These are phyloP conservation scores for Tricholoma terreum DNA, from an alignment of 768 basidiomycete genomes.

Conservation along the genomic window DNA sequence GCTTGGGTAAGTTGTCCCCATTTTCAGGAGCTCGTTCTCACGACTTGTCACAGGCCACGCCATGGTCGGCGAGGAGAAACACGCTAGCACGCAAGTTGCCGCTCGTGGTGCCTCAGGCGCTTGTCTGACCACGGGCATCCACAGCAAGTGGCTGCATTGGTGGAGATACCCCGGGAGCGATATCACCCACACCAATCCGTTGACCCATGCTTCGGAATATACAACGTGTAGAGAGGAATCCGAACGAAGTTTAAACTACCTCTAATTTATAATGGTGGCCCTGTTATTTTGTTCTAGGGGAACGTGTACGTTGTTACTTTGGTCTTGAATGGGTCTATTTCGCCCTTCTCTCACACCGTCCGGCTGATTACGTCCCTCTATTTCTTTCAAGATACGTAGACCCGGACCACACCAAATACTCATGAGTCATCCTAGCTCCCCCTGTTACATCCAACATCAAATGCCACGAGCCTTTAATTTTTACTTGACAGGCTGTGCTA, in stretches of 20 bases:
- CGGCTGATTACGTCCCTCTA: too few species aligned
- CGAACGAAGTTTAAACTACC: background rate
- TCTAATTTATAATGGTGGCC: too few species aligned
- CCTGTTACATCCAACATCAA: too few species aligned
- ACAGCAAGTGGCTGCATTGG: conserved; percentile 87
- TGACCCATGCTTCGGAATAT: conserved; percentile 63
- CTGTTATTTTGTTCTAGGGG: background rate
- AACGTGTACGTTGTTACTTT: background rate
- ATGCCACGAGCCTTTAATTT: too few species aligned
- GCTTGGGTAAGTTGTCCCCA: conserved; percentile 55
- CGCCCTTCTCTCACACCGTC: background rate
- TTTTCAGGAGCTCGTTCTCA: background rate
- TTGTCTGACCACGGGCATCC: conserved; percentile 81
- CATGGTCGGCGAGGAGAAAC: conserved; percentile 94
- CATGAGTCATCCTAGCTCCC: too few species aligned
- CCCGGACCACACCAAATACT: too few species aligned
- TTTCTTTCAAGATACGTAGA: too few species aligned
- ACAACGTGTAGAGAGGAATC: background rate
- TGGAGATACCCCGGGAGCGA: conserved; percentile 98
- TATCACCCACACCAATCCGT: conserved; percentile 81
- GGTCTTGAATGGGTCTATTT: background rate
- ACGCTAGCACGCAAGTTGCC: conserved; percentile 87
- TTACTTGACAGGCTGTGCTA: too few species aligned
- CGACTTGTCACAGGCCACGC: conserved; percentile 59
- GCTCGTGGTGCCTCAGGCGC: conserved; percentile 78